phyloP scores from a whole-genome alignment of 495 filamentous ascomycete genomes.

The Aspergillus panamensis region DNA sequence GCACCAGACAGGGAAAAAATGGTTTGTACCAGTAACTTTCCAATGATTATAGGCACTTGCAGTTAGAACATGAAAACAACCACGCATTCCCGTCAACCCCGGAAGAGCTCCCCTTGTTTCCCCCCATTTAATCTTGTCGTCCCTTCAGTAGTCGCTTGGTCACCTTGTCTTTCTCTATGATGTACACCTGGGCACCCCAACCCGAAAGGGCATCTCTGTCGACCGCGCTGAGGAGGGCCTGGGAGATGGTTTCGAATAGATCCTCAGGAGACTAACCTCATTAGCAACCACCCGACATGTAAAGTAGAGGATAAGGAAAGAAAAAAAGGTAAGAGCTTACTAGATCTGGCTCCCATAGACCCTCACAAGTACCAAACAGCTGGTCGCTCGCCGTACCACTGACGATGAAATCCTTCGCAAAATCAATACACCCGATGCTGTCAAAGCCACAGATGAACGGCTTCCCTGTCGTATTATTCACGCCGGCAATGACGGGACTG shows the following conservation, averaged over 20 bases:
- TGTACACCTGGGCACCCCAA: constrained; percentile 98
- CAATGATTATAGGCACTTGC: constrained; percentile 13
- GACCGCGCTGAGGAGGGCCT: constrained; percentile 92
- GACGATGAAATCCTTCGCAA: constrained; percentile 99
- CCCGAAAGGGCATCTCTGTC: constrained; percentile 94
- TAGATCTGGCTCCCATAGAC: constrained; percentile 95
- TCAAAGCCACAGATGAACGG: constrained; percentile 99
- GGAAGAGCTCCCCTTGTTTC: constrained; percentile 1
- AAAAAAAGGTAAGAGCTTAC: constrained; percentile 54
- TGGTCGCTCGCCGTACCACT: constrained; percentile 94
- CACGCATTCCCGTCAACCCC: neutral
- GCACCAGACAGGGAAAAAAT: neutral
- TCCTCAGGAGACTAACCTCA: constrained; percentile 72
- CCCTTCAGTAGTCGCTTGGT: constrained; percentile 98
- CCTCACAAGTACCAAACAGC: constrained; percentile 97
- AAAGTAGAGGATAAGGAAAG: neutral
- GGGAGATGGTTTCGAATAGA: constrained; percentile 96
- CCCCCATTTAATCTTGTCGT: constrained; percentile 58
- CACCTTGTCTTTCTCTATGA: constrained; percentile 99
- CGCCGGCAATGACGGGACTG: constrained; percentile 86
- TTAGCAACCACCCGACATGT: neutral
- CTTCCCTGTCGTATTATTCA: constrained; percentile 85
- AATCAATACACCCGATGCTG: constrained; percentile 98
- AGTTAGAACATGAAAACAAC: constrained; percentile 11
- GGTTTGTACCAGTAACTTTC: constrained; percentile 23